Base-by-base conservation (phyloP, 1,284 basidiomycete species). In the Volvariella surrecta region DNA sequence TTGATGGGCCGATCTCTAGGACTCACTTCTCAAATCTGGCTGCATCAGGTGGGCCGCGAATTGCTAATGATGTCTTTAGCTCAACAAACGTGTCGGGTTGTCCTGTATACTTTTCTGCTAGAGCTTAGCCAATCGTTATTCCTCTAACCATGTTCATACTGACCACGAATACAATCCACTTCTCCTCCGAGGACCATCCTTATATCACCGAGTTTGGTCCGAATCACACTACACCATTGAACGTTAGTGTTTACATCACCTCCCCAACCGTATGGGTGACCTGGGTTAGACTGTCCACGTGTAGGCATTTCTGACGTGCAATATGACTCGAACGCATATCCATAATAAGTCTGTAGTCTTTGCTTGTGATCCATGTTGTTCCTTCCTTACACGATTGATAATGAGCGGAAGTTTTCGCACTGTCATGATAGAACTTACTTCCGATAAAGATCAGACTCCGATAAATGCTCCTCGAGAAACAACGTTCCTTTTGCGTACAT, bases 191-290 rank as follows among this genome's bases (percentile, higher is more conserved):
- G 79, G 43, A 95, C 70, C 39, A 96, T 67, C n/a, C 91, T 75
- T 30, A 75, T 76, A 42, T 80, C 71, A 0, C 85, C 90, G 3
- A 97, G 74, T 47, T 89, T 90, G 2, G 91, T 92, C 58, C 90
- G 88, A 37, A 95, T 87, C 19, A 99, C 81, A 49, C 81, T 85
- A 58, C 94, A 97, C 93, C 93, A 98, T 59, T 97, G 94, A 0
- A 90, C 79, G 56, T 97, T 97, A 3, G 90, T 96, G 58, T 98
- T 80, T 7, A 97, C 89, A 49, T 89, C 82, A 0, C 87, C 89
- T 42, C 85, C 76, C 89, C 91, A 94, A 0, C 81, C 82, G 4
- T 58, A 54, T 2, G 69, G 71, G 38, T 64, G 58, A 20, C 52
- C 53, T 13, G 55, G 50, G 34, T 22, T 8, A 40, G 41, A 37